These are phyloP conservation scores for Trichocladium uniseriatum DNA, from an alignment of 495 filamentous ascomycete species.

Conservation along the genomic window DNA sequence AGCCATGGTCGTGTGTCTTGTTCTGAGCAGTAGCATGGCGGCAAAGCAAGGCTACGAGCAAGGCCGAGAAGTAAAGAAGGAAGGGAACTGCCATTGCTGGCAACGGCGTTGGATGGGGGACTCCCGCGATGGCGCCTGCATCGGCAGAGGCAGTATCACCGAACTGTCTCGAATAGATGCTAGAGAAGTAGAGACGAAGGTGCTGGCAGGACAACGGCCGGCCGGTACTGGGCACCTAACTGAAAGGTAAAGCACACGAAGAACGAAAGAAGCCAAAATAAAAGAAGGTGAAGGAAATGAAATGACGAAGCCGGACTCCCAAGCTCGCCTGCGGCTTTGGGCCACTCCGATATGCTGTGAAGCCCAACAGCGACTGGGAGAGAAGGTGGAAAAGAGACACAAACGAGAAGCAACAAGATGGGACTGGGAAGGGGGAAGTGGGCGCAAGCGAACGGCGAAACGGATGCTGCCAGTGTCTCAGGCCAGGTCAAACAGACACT, in stretches of 20 bases:
- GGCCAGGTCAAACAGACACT: neutral
- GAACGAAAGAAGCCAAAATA: too few relatives aligned
- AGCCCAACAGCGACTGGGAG: neutral
- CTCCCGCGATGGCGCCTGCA: constrained; percentile 25
- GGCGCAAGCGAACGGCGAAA: neutral
- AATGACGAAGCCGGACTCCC: constrained; percentile 7
- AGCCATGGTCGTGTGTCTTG: constrained; percentile 22
- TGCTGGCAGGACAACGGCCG: too few relatives aligned
- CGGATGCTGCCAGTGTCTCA: constrained; percentile 7
- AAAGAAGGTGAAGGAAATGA: neutral
- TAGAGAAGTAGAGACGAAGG: too few relatives aligned
- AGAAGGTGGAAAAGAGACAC: neutral
- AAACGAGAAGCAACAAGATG: constrained; percentile 1
- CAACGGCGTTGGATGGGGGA: constrained; percentile 10
- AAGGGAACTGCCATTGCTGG: constrained; percentile 34
- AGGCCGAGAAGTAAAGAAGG: constrained; percentile 20
- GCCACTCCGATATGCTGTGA: neutral
- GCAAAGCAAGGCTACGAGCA: constrained; percentile 25
- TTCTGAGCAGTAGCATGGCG: constrained; percentile 12
- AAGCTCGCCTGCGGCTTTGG: constrained; percentile 8
- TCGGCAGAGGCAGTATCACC: neutral
- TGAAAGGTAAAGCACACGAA: too few relatives aligned
- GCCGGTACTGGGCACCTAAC: too few relatives aligned
- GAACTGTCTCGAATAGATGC: neutral
- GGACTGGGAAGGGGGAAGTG: constrained; percentile 3